Percentiles rank a stretch among this genome's conserved stretches.
phyloP scores from a whole-genome alignment of 176 grass and related monocot species.

The Thinopyrum elongatum region DNA sequence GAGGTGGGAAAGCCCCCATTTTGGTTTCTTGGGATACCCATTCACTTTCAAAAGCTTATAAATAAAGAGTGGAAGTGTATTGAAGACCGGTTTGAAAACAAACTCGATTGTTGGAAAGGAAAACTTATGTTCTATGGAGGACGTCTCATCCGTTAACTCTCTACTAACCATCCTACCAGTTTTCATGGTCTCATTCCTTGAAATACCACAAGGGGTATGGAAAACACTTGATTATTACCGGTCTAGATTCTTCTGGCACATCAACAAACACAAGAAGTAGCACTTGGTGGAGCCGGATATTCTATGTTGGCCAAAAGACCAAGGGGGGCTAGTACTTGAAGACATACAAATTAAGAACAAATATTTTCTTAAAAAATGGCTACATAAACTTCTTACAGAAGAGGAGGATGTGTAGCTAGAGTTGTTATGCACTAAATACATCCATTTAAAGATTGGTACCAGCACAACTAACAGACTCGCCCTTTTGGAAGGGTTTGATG shows the following conservation, averaged over 20 bases:
- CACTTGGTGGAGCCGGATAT: neutral
- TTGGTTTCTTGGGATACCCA: neutral
- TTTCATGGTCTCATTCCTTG: neutral
- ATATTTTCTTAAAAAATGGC: too few species aligned
- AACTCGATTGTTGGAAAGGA: neutral
- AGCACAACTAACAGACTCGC: too few species aligned
- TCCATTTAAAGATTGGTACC: too few species aligned
- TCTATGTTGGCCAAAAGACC: neutral
- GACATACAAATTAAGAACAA: too few species aligned
- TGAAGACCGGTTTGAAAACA: neutral
- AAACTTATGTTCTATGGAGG: neutral
- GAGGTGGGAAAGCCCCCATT: neutral
- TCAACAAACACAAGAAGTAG: neutral
- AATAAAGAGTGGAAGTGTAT: neutral
- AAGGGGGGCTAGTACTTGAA: too few species aligned
- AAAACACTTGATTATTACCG: neutral
- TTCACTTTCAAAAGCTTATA: neutral
- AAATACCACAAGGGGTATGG: neutral
- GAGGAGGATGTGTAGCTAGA: too few species aligned
- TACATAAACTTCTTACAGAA: too few species aligned
- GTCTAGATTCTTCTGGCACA: neutral
- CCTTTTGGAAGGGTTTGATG: too few species aligned
- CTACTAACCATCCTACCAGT: neutral
- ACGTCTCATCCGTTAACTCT: neutral
- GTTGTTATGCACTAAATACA: too few species aligned